Evolutionary conservation across 441 rosid species (phyloP).

Genomic region (Melianthus villosus): DNA sequence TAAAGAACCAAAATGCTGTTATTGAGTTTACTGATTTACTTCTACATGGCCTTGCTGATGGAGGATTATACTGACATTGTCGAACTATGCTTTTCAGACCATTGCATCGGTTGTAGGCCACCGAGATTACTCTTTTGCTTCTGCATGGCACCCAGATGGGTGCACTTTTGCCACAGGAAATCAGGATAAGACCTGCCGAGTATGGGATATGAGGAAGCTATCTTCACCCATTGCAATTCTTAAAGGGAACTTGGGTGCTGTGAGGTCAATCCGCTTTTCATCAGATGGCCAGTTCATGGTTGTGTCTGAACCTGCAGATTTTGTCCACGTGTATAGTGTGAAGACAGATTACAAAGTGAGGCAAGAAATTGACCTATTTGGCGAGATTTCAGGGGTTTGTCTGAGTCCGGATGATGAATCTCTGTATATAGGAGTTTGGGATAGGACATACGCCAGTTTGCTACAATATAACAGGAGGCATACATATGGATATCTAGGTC

Average conservation of each 20-base stretch:
- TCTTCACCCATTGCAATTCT: constrained; percentile 13
- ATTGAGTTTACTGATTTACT: not conserved
- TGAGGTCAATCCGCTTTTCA: constrained; percentile 20
- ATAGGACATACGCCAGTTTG: constrained; percentile 21
- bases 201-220: constrained; percentile 23
- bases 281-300: constrained; percentile 22
- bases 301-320: constrained; percentile 23
- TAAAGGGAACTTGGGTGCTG: constrained; percentile 23
- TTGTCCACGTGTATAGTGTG: constrained; percentile 22
- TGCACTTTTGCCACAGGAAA: constrained; percentile 20
- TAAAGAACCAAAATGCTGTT: not conserved
- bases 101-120: constrained; percentile 15
- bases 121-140: constrained; percentile 22
- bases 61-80: not conserved
- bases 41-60: not conserved
- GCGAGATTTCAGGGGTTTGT: constrained; percentile 22
- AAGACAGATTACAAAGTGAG: constrained; percentile 11
- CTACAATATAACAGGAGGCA: constrained; percentile 25
- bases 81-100: constrained; percentile 9
- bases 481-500: constrained; percentile 32
- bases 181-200: constrained; percentile 27
- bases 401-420: constrained; percentile 27
- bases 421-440: constrained; percentile 20
- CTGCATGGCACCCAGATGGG: constrained; percentile 24
- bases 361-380: constrained; percentile 25